Evolutionary conservation across 345 rosid genomes (phyloP).

Genomic region (thale cress (Arabidopsis thaliana)): DNA sequence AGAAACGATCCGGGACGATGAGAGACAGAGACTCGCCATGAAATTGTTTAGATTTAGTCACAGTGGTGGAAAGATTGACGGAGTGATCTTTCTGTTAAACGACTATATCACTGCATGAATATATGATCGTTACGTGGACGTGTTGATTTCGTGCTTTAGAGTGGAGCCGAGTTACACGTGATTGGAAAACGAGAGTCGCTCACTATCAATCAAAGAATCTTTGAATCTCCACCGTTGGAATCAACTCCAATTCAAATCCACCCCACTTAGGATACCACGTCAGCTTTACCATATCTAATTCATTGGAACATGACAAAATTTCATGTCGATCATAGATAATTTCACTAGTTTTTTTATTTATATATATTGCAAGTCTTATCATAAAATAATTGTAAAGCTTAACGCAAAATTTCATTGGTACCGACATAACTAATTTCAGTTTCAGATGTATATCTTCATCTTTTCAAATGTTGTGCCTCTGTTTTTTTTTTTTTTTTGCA

Average conservation of each 20-base stretch:
- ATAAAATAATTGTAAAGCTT: too few species aligned
- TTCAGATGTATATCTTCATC: not conserved
- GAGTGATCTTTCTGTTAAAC: conserved; percentile 39
- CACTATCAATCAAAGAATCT: conserved; percentile 23
- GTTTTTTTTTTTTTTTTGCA: too few species aligned
- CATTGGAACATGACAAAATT: conserved; percentile 1
- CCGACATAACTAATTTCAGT: conserved; percentile 4
- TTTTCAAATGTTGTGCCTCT: not conserved
- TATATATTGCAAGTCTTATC: too few species aligned
- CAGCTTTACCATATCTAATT: not conserved
- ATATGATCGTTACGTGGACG: conserved; percentile 26
- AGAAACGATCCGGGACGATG: conserved; percentile 45
- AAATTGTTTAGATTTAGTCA: not conserved
- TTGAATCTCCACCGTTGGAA: conserved; percentile 41
- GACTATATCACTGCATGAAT: not conserved
- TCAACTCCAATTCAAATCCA: conserved; percentile 21
- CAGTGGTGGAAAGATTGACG: conserved; percentile 28
- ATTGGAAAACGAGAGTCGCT: not conserved
- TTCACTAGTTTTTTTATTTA: too few species aligned
- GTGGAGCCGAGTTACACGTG: conserved; percentile 27
- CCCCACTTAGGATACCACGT: conserved; percentile 28
- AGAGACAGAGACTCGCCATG: conserved; percentile 49
- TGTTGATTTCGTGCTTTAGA: not conserved
- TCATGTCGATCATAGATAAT: conserved; percentile 1
- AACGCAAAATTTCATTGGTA: not conserved